A percentile compares a stretch with the other conserved stretches of the same genome.
These are phyloP conservation scores for Ostreobium quekettii DNA, from an alignment of 139 green algal genomes.

Conservation along the genomic window DNA sequence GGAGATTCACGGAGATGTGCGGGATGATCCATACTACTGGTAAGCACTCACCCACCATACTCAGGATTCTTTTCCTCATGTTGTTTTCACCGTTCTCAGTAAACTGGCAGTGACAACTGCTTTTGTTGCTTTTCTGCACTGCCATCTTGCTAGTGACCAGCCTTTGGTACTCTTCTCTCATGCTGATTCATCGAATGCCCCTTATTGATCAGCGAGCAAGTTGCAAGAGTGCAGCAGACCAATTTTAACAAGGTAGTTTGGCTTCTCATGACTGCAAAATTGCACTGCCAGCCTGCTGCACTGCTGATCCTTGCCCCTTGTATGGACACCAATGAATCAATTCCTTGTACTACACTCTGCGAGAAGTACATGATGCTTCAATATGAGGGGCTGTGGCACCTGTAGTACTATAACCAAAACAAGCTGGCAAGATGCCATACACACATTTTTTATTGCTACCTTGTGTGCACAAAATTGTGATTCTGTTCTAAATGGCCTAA, in stretches of 20 bases:
- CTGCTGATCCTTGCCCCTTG: no score
- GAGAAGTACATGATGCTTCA: background rate
- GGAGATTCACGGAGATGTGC: conserved; percentile 32
- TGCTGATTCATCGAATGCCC: background rate
- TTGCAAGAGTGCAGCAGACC: no score
- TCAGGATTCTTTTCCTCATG: no score
- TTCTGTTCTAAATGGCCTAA: background rate
- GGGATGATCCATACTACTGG: conserved; percentile 69
- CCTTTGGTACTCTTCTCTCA: background rate
- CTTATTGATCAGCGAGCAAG: no score
- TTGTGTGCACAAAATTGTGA: background rate
- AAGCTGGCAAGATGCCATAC: background rate
- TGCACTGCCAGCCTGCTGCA: no score
- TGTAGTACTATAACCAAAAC: background rate
- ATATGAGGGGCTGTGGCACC: background rate
- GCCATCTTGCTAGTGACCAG: background rate
- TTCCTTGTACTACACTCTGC: background rate
- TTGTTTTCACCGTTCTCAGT: no score
- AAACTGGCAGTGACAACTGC: no score
- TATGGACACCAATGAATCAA: no score
- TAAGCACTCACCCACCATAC: conserved; percentile 8
- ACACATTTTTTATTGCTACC: background rate
- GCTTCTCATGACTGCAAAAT: no score
- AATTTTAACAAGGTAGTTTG: no score
- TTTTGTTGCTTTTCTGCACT: no score